phyloP scores from a whole-genome alignment of 2,329 filamentous ascomycete species.

The Zopfia rhizophila region DNA sequence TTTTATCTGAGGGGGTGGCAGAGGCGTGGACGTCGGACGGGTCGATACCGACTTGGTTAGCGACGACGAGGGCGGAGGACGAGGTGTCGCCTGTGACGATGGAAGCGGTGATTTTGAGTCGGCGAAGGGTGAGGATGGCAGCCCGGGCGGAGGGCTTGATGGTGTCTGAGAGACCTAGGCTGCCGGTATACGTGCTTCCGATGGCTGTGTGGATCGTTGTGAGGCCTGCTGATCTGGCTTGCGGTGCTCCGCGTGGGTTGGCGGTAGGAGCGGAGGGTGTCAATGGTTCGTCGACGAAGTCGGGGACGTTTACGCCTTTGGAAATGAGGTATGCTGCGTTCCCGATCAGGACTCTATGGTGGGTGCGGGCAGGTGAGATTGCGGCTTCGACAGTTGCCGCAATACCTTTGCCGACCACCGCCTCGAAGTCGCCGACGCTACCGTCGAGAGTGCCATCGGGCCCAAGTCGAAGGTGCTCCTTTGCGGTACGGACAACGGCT shows the following conservation, averaged over 20 bases:
- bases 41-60: slow-evolving; percentile 82
- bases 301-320: slow-evolving; percentile 73
- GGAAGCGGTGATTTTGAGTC: slow-evolving; percentile 85
- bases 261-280: slow-evolving; percentile 39
- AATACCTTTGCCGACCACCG: slow-evolving; percentile 85
- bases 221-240: slow-evolving; percentile 68
- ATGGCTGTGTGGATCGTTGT: slow-evolving; percentile 94
- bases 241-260: slow-evolving; percentile 48
- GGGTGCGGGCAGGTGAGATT: slow-evolving; percentile 71
- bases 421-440: slow-evolving; percentile 84
- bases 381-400: slow-evolving; percentile 83
- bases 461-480: slow-evolving; percentile 76
- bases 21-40: slow-evolving; percentile 81
- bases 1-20: slow-evolving; percentile 92
- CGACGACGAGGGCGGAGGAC: slow-evolving; percentile 85
- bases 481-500: slow-evolving; percentile 81
- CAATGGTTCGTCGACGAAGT: slow-evolving; percentile 63
- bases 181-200: slow-evolving; percentile 81
- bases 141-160: slow-evolving; percentile 89
- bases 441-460: slow-evolving; percentile 81
- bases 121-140: slow-evolving; percentile 81
- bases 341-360: slow-evolving; percentile 84
- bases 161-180: slow-evolving; percentile 85
- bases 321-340: slow-evolving; percentile 81
- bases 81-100: slow-evolving; percentile 95